Base-by-base conservation (phyloP, 2,329 filamentous ascomycete genomes). In the Macrophomina tecta region DNA sequence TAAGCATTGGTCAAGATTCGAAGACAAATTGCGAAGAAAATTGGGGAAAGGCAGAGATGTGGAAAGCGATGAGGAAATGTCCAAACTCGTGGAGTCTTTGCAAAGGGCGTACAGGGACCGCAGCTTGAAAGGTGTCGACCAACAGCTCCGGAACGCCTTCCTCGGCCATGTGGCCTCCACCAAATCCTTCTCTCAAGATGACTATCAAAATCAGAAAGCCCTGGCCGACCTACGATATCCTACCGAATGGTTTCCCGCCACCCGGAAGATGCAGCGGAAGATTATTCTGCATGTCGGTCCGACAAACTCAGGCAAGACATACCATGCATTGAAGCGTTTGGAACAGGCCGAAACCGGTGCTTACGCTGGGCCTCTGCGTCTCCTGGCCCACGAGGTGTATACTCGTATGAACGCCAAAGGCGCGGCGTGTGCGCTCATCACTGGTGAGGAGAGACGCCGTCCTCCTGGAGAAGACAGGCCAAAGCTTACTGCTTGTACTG, bases 271-370 rank as follows among this genome's bases (percentile, higher is more conserved):
- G 72, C 91, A 94, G 73, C 86, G 95, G 52, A 94, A 88, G 0
- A 86, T 99, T 48, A 93, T 98, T 80, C 83, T 99, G 23, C 95
- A 99, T 73, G 93, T 99, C 60, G 95, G 95, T 0, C 95, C 95
- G 1, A 99, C 95, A 2, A 99, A 99, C 78, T 98, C 95, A 0
- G 95, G 95, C 67, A 99, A 99, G 83, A 99, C 96, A 0, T 99
- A 98, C 76, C 91, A 93, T 75, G 96, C 95, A 0, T 81, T 99
- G 69, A 90, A 97, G 79, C 89, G 91, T 12, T 84, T 99, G 11
- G 92, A 97, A 76, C 83, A 87, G 60, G 90, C 90, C 2, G 85
- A 89, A 36, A 85, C 84, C 8, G 95, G 95, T 46, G 89, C 97
- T 60, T 99, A 98, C 76, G 93, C 94, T 3, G 95, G 96, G 0